These are phyloP conservation scores for Candida methanosorbosa DNA, from an alignment of 805 yeast genomes.

Conservation along the genomic window DNA sequence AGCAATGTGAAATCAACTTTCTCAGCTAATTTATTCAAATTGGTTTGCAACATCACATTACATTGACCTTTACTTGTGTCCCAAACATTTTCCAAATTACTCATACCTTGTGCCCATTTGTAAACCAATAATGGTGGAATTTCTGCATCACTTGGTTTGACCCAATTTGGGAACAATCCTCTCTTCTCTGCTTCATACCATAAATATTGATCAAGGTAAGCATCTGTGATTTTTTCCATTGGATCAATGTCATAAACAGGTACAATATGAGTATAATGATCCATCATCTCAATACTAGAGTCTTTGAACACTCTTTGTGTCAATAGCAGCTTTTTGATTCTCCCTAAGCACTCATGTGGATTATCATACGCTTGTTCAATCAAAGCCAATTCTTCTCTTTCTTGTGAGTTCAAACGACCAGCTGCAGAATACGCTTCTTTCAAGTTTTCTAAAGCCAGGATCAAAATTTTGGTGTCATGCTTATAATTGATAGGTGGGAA, in stretches of 20 bases:
- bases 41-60: conserved; percentile 77
- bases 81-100: conserved; percentile 76
- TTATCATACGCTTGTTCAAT: conserved; percentile 96
- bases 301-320: conserved; percentile 93
- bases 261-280: conserved; percentile 69
- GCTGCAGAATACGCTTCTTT: conserved; percentile 73
- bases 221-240: conserved; percentile 90
- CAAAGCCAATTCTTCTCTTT: conserved; percentile 86
- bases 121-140: conserved; percentile 87
- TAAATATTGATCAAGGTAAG: conserved; percentile 87
- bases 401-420: conserved; percentile 73
- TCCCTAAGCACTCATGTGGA: conserved; percentile 85
- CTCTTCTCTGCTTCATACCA: conserved; percentile 95
- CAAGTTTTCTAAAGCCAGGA: conserved; percentile 80
- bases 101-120: conserved; percentile 91
- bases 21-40: conserved; percentile 63
- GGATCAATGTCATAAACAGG: conserved; percentile 91
- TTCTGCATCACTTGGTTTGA: conserved; percentile 90
- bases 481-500: conserved; percentile 90
- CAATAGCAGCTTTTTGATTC: conserved; percentile 72
- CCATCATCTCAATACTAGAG: conserved; percentile 82
- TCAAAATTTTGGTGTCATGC: conserved; percentile 85
- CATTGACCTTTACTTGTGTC: conserved; percentile 63
- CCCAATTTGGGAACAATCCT: conserved; percentile 88
- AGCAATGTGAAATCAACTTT: conserved; percentile 83